phyloP scores from a whole-genome alignment of 2,329 filamentous ascomycete genomes.

The Incumbomyces delicatus region DNA sequence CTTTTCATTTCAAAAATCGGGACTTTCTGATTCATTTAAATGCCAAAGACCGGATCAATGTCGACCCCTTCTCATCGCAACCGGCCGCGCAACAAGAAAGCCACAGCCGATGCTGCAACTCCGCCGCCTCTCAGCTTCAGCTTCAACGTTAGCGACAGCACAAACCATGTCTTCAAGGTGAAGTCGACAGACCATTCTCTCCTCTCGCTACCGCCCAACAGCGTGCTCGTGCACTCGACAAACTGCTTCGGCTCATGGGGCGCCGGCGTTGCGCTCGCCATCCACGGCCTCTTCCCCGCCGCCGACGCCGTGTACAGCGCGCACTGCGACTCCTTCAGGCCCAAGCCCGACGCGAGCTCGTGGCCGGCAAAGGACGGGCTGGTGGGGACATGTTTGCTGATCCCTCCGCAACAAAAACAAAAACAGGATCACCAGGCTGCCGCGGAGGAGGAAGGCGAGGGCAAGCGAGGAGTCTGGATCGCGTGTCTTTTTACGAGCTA shows the following conservation, averaged over 20 bases:
- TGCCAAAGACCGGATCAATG: not conserved
- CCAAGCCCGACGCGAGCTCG: conserved; percentile 22
- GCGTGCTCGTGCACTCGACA: conserved; percentile 49
- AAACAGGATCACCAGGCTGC: no score
- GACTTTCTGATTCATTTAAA: conserved; percentile 24
- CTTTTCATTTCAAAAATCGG: conserved; percentile 21
- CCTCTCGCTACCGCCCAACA: conserved; percentile 8
- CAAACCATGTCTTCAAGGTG: no score
- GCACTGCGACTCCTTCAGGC: conserved; percentile 28
- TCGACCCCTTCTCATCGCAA: not conserved
- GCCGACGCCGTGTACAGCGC: conserved; percentile 40
- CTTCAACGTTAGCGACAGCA: not conserved
- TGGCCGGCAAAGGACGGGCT: conserved; percentile 13
- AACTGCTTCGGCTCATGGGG: conserved; percentile 51
- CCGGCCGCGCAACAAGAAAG: not conserved
- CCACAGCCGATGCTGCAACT: not conserved
- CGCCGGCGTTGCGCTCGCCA: conserved; percentile 48
- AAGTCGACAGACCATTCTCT: not conserved
- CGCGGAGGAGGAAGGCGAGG: conserved; percentile 10
- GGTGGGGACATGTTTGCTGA: conserved; percentile 42
- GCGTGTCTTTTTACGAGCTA: conserved; percentile 50
- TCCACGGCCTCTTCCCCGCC: conserved; percentile 33
- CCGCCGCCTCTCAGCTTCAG: not conserved
- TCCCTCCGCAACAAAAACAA: conserved; percentile 43
- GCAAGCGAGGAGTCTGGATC: conserved; percentile 33